Evolutionary conservation across 176 grass and related monocot genomes (phyloP).

Genomic region (Triticum turgidum): DNA sequence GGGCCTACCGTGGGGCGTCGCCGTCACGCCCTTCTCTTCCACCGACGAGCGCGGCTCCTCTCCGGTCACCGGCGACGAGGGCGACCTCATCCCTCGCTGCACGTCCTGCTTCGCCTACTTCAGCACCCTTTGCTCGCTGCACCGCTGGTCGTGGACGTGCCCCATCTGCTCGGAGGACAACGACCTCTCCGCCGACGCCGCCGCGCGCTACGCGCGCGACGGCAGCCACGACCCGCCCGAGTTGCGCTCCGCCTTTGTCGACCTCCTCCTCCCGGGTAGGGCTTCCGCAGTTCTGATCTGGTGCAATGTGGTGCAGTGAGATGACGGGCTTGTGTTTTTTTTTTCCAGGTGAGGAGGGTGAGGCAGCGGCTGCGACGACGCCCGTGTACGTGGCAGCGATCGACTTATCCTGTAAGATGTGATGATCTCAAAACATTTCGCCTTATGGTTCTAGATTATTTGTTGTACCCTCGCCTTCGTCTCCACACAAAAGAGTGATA

Average conservation of each 20-base stretch:
- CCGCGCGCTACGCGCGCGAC: constrained; percentile 52
- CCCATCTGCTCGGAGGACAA: constrained; percentile 65
- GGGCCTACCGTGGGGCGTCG: constrained; percentile 80
- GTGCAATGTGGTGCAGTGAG: background rate
- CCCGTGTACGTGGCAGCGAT: constrained; percentile 85
- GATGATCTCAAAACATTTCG: background rate
- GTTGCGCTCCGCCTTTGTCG: constrained; percentile 84
- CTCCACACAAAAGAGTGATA: background rate
- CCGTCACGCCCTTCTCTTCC: constrained; percentile 70
- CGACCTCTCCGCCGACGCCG: constrained; percentile 44
- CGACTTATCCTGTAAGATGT: constrained; percentile 81
- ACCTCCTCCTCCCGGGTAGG: constrained; percentile 60
- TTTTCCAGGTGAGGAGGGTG: constrained; percentile 47
- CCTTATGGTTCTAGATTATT: background rate
- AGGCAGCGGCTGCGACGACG: constrained; percentile 36
- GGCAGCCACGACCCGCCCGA: constrained; percentile 59
- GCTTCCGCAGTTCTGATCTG: constrained; percentile 1
- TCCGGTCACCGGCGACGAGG: constrained; percentile 47
- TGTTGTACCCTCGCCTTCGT: background rate
- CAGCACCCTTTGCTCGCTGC: constrained; percentile 60
- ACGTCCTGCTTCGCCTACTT: constrained; percentile 85
- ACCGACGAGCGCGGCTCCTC: constrained; percentile 55
- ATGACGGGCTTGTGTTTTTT: constrained; percentile 6
- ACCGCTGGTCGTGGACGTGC: constrained; percentile 87
- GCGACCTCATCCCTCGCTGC: constrained; percentile 78